Evolutionary conservation across 306 rosid genomes (phyloP), one percentile per base, ranked within the genome.

Genomic region (Cucurbita ficifolia): DNA sequence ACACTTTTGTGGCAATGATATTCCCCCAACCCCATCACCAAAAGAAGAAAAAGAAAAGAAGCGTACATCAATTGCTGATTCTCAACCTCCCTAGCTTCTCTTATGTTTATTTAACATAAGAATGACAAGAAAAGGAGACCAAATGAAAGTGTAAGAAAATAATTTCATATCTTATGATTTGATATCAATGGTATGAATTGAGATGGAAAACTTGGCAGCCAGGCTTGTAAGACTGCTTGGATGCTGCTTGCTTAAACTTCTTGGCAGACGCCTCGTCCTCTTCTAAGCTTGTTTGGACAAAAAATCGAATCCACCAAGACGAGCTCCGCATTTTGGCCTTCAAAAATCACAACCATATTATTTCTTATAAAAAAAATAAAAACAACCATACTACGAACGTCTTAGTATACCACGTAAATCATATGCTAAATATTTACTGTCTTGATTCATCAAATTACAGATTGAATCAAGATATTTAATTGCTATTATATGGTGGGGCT

Each of bases 301-400:
- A 87, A 81, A 85, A 85, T 10, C 84, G 84, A 73, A 85, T 84
- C 98, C 98, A 92, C 96, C 96, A 92, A 71, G 98, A 73, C 24
- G 90, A 58, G 78, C 90, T 90, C 42, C 96, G 78, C 96, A 90
- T 87, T 87, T 92, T 90, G 58, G 96, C 96, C 98, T 92, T 76
- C 77, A 81, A 77, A 81, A 63, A 46, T 13, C 16, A 36, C 54
- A 63, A 60, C 18, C 61, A 22, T 5, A 35, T 17, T 53, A 52
- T 52, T 24, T 57, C 39, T 57, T 57, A 57, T 17, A 17, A 16
- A 29, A 59, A 14, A 54, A 8, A 4, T 18, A 19, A 53, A 3
- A 7, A 53, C 60, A 55, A 35, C 22, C 45, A 60, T 16, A 60
- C 7, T 21, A 56, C 39, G 17, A 21, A 53, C 46, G 16, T 67